Conservation (phyloP, 2,329 filamentous ascomycete genomes). For the Fragosphaeria purpurea region DNA sequence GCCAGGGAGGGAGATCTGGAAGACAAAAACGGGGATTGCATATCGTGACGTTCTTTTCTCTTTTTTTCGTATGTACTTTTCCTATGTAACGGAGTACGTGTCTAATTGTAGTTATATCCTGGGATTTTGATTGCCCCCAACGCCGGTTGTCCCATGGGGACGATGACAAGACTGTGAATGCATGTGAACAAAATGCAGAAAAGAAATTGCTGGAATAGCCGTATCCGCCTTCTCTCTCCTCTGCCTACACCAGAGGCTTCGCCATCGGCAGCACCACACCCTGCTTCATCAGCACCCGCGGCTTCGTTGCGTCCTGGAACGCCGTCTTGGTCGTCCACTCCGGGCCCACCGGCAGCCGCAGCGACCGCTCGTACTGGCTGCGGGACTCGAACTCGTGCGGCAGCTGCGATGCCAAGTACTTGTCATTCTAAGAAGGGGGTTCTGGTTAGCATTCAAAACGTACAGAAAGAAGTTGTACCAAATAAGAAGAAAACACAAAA, state of each 20-base stretch:
- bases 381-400: slow-evolving; percentile 84
- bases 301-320: slow-evolving; percentile 83
- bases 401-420: slow-evolving; percentile 73
- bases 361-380: slow-evolving; percentile 80
- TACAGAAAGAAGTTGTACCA: neutral
- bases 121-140: too few relatives aligned
- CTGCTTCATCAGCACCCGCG: slow-evolving; percentile 80
- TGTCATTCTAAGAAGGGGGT: slow-evolving; percentile 52
- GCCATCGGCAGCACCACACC: slow-evolving; percentile 82
- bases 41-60: neutral
- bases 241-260: slow-evolving; percentile 45
- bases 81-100: neutral
- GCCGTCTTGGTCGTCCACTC: slow-evolving; percentile 97
- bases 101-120: too few relatives aligned
- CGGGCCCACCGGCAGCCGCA: slow-evolving; percentile 78
- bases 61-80: neutral
- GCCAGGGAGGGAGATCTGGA: too few relatives aligned
- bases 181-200: too few relatives aligned
- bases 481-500: neutral
- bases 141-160: too few relatives aligned
- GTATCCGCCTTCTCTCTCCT: neutral
- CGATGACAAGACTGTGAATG: too few relatives aligned
- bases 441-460: neutral
- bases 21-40: neutral
- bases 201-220: too few relatives aligned